These are phyloP conservation scores for Aspergillus sp. DNA, from an alignment of 2,329 filamentous ascomycete species.

Conservation along the genomic window DNA sequence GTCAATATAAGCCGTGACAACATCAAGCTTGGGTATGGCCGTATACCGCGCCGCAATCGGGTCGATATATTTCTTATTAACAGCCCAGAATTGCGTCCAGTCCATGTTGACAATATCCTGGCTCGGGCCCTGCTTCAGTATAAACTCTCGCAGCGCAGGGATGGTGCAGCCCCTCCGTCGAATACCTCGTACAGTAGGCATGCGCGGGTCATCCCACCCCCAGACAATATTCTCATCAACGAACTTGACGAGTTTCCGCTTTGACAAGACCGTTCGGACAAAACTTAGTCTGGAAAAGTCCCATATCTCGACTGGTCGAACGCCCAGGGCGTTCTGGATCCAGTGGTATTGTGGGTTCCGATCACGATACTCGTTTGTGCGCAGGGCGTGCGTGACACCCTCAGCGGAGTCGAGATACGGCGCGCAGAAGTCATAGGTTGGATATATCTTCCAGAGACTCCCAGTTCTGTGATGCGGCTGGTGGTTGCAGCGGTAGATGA, in stretches of 20 bases:
- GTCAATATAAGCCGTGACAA: constrained; percentile 68
- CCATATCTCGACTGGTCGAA: constrained; percentile 50
- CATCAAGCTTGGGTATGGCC: constrained; percentile 68
- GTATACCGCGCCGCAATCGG: constrained; percentile 73
- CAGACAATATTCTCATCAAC: constrained; percentile 50
- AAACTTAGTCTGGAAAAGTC: constrained; percentile 56
- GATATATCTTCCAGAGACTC: constrained; percentile 65
- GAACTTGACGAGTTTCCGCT: constrained; percentile 52
- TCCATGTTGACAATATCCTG: constrained; percentile 51
- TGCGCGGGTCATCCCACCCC: constrained; percentile 54
- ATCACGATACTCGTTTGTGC: constrained; percentile 61
- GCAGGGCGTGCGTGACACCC: constrained; percentile 64
- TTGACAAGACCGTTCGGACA: constrained; percentile 51
- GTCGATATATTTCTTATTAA: constrained; percentile 81
- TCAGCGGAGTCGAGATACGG: constrained; percentile 65
- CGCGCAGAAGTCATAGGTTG: constrained; percentile 66
- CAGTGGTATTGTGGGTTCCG: constrained; percentile 53
- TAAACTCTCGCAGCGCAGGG: constrained; percentile 50
- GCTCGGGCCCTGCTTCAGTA: constrained; percentile 51
- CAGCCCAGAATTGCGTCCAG: constrained; percentile 51
- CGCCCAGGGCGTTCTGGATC: constrained; percentile 49
- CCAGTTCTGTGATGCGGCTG: constrained; percentile 62
- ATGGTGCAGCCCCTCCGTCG: constrained; percentile 51
- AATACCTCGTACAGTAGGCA: constrained; percentile 53
- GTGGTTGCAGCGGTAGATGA: constrained; percentile 93